Conservation (phyloP, 2,329 filamentous ascomycete species). For the Neonectria sp. region DNA sequence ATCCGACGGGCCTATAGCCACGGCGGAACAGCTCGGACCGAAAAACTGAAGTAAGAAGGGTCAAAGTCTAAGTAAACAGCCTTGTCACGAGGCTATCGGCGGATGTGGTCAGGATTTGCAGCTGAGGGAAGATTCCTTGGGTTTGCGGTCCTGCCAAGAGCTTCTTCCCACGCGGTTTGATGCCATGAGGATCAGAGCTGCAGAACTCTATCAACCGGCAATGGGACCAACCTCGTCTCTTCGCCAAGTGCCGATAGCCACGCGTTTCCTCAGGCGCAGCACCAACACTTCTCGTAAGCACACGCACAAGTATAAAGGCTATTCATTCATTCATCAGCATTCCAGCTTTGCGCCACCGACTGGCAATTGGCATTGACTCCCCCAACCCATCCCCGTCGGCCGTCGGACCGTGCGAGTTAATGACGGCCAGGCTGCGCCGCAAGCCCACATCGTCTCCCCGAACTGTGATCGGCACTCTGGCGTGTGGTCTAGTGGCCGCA, state of each 20-base stretch:
- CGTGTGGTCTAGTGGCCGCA: slow-evolving; percentile 25
- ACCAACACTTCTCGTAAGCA: too few relatives aligned
- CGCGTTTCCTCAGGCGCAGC: not conserved
- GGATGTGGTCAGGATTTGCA: too few relatives aligned
- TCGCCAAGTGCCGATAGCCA: not conserved
- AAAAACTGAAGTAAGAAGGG: slow-evolving; percentile 2
- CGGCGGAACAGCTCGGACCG: slow-evolving; percentile 33
- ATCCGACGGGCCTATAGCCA: slow-evolving; percentile 36
- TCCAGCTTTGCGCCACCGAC: slow-evolving; percentile 24
- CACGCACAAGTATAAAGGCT: not conserved
- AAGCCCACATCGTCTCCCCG: slow-evolving; percentile 34
- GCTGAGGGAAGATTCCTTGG: not conserved
- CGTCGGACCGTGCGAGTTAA: slow-evolving; percentile 18
- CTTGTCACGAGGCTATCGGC: too few relatives aligned
- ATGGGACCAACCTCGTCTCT: not conserved
- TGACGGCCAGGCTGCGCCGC: slow-evolving; percentile 26
- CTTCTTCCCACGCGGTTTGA: not conserved
- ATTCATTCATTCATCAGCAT: slow-evolving; percentile 23
- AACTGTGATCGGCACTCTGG: slow-evolving; percentile 42
- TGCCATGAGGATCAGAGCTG: not conserved
- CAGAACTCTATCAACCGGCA: not conserved
- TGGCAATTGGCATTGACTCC: slow-evolving; percentile 29
- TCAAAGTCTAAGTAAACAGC: too few relatives aligned
- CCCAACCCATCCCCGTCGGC: slow-evolving; percentile 42
- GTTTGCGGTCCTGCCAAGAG: not conserved